Conservation (phyloP, 352 stramenopile genomes). For the Pythium rhizo-oryzae region DNA sequence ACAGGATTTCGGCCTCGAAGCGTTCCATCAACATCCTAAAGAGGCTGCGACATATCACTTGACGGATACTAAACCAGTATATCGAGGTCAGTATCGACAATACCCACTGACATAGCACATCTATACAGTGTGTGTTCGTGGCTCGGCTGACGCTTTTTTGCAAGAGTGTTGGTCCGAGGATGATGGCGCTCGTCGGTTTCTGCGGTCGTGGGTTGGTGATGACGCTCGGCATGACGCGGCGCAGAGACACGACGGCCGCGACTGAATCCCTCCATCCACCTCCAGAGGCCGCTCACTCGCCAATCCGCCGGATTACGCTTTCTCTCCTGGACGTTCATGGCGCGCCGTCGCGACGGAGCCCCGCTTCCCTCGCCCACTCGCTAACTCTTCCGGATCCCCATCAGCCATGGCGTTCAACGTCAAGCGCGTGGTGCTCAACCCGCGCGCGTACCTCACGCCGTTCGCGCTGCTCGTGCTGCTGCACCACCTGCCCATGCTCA, state of each 20-base stretch:
- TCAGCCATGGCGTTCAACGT: conserved; percentile 36
- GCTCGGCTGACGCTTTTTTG: background rate
- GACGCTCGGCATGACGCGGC: background rate
- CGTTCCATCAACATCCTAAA: too few relatives aligned
- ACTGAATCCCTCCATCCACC: background rate
- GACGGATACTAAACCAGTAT: too few relatives aligned
- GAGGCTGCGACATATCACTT: too few relatives aligned
- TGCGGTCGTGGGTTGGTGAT: background rate
- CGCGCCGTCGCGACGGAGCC: background rate
- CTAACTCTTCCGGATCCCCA: background rate
- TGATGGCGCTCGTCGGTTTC: background rate
- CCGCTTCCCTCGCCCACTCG: background rate
- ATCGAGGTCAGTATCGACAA: too few relatives aligned
- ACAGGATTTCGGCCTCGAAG: too few relatives aligned
- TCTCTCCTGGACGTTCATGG: background rate
- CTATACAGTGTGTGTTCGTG: too few relatives aligned
- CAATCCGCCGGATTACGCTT: background rate
- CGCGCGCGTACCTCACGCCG: conserved; percentile 67
- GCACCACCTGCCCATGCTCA: conserved; percentile 70
- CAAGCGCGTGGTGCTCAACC: conserved; percentile 79
- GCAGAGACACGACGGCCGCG: background rate
- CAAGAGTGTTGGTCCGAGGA: background rate
- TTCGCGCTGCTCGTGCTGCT: conserved; percentile 57
- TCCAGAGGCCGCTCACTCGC: background rate
- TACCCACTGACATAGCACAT: too few relatives aligned